Base-by-base conservation (phyloP, 2,329 filamentous ascomycete genomes). In the Aspergillus unguis region DNA sequence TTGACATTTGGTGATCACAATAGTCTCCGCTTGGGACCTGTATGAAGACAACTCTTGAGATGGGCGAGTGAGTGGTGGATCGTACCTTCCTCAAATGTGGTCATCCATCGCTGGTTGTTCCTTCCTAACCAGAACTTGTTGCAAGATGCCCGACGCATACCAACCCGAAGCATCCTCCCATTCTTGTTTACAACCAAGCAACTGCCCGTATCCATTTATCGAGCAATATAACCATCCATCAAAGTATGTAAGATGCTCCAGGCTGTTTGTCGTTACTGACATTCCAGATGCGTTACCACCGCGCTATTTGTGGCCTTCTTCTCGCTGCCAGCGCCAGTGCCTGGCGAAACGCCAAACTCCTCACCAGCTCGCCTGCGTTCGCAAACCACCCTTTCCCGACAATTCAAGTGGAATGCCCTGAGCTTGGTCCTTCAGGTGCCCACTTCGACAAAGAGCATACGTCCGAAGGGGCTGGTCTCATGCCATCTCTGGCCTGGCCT, bases 401-500 rank as follows among this genome's bases (percentile, higher is more conserved):
- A 0, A 55, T 67, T 40, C n/a, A 44, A 2, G 49, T 70, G 23
- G 42, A 58, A 11, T 64, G 62, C 26, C 52, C 59, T 8, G 63
- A 62, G 9, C 45, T 60, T 6, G 58, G 58, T 7, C 47, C 31
- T 1, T 56, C 56, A 2, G 56, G 53, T 9, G 53, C 56, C 3
- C 49, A 54, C 23, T 43, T 60, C 27, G 51, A 56, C 36, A 47
- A 29, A 5, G 53, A 51, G n/a, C 54, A 58, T 43, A 44, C 53
- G 1, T 46, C 43, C 9, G 56, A 57, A 9, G 58, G 58, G 5
- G 61, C 58, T 6, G 74, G 71, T 3, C 67, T 59, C 17, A 70
- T 79, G 35, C 77, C 78, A 0, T 65, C 66, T 5, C 52, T 79
- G 26, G 60, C 58, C 36, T 80, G 76, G 77, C 62, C 70, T 5